These are phyloP conservation scores for Pythium oligandrum DNA, from an alignment of 352 stramenopile genomes.

Conservation along the genomic window DNA sequence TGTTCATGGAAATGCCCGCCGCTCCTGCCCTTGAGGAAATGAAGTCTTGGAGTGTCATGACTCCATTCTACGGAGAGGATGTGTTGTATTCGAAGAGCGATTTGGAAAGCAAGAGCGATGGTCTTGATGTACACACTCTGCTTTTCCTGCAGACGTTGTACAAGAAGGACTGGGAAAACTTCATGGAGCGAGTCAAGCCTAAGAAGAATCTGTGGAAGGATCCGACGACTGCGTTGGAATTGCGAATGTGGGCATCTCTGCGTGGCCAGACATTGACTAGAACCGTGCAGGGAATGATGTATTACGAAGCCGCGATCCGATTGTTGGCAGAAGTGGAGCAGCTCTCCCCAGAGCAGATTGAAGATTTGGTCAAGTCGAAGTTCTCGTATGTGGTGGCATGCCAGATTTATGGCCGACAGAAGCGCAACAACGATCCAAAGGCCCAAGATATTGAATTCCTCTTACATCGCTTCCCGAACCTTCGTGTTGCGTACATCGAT, in stretches of 20 bases:
- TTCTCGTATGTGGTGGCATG: conserved; percentile 99
- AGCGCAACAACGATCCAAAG: conserved; percentile 98
- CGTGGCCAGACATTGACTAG: conserved; percentile 96
- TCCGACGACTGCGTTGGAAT: conserved; percentile 77
- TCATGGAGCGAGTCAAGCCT: conserved; percentile 94
- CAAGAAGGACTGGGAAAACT: conserved; percentile 98
- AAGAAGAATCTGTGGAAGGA: conserved; percentile 92
- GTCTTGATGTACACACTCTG: conserved; percentile 85
- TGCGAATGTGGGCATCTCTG: conserved; percentile 97
- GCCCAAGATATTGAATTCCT: conserved; percentile 98
- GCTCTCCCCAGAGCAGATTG: conserved; percentile 83
- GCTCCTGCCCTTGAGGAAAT: conserved; percentile 96
- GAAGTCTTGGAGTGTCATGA: conserved; percentile 99
- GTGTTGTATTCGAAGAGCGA: conserved; percentile 97
- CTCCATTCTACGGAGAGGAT: conserved; percentile 98
- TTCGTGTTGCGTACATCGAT: conserved; percentile 98
- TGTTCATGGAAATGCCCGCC: conserved; percentile 99
- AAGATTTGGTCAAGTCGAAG: conserved; percentile 97
- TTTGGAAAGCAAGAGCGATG: conserved; percentile 94
- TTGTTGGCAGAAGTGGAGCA: conserved; percentile 96
- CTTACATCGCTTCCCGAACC: conserved; percentile 95
- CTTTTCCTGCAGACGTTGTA: conserved; percentile 96
- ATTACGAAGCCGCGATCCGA: conserved; percentile 97
- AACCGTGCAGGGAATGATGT: conserved; percentile 99
- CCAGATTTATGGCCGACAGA: conserved; percentile 98